These are phyloP conservation scores for Paulinella micropora DNA, from an alignment of 78 protist genomes.

Conservation along the genomic window DNA sequence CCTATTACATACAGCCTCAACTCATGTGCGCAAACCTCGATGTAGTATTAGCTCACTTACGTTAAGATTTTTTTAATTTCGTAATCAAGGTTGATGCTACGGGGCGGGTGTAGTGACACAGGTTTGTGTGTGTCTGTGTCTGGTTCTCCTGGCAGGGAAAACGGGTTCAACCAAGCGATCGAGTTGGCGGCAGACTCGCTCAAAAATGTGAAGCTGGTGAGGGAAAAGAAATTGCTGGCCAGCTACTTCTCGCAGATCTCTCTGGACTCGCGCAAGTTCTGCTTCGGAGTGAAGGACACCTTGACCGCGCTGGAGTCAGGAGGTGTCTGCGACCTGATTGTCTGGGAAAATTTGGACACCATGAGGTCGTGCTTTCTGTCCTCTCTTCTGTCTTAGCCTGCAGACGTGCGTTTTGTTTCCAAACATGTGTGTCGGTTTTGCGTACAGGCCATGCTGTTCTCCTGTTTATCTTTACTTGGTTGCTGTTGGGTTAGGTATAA, in stretches of 20 bases:
- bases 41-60: too few species aligned
- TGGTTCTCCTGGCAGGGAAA: too few species aligned
- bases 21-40: too few species aligned
- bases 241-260: constrained; percentile 88
- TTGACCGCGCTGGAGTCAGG: constrained; percentile 75
- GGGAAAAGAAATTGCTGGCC: constrained; percentile 92
- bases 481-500: too few species aligned
- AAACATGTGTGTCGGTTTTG: too few species aligned
- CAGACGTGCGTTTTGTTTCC: neutral
- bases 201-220: constrained; percentile 79
- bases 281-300: constrained; percentile 84
- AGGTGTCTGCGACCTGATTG: constrained; percentile 73
- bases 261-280: constrained; percentile 72
- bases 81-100: too few species aligned
- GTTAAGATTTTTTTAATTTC: too few species aligned
- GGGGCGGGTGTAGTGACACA: too few species aligned
- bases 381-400: neutral
- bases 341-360: constrained; percentile 73
- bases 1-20: too few species aligned
- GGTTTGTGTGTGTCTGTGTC: too few species aligned
- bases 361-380: neutral
- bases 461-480: too few species aligned
- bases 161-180: constrained; percentile 99
- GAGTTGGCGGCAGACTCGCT: constrained; percentile 79
- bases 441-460: too few species aligned